Evolutionary conservation across 2,329 filamentous ascomycete genomes (phyloP).

Genomic region (Monilinia polystroma): DNA sequence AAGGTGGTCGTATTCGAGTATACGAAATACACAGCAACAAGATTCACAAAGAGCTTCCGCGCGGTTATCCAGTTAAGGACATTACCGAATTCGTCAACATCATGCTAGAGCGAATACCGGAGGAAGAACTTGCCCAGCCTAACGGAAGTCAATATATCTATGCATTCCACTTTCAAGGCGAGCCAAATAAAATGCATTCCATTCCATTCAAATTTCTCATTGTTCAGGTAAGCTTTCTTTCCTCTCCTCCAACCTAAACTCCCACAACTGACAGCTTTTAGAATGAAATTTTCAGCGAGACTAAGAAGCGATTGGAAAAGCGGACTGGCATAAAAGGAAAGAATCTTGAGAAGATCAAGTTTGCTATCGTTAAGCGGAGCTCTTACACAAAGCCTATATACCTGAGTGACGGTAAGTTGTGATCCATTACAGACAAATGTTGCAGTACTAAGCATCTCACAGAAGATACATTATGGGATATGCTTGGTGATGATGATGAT

Average conservation of each 20-base stretch:
- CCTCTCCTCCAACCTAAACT: background rate
- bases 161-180: slow-evolving; percentile 90
- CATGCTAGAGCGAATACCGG: slow-evolving; percentile 77
- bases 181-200: slow-evolving; percentile 79
- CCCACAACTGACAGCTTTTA: slow-evolving; percentile 41
- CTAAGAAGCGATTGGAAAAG: slow-evolving; percentile 90
- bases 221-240: slow-evolving; percentile 61
- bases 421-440: background rate
- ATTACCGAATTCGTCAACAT: slow-evolving; percentile 84
- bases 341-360: slow-evolving; percentile 97
- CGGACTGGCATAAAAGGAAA: slow-evolving; percentile 95
- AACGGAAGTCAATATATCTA: slow-evolving; percentile 61
- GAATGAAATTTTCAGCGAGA: slow-evolving; percentile 85
- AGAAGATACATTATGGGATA: slow-evolving; percentile 61
- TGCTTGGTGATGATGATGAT: slow-evolving; percentile 56
- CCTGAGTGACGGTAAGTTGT: slow-evolving; percentile 76
- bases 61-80: slow-evolving; percentile 71
- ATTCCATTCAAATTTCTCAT: slow-evolving; percentile 89
- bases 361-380: slow-evolving; percentile 71
- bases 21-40: slow-evolving; percentile 83
- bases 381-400: slow-evolving; percentile 78
- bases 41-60: slow-evolving; percentile 73
- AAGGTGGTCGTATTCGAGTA: slow-evolving; percentile 69
- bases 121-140: slow-evolving; percentile 61
- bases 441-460: slow-evolving; percentile 11